A percentile compares a stretch with the other conserved stretches of the same genome.
These are phyloP conservation scores for Gardenia jasminoides DNA, from an alignment of 257 asterid species.

Conservation along the genomic window DNA sequence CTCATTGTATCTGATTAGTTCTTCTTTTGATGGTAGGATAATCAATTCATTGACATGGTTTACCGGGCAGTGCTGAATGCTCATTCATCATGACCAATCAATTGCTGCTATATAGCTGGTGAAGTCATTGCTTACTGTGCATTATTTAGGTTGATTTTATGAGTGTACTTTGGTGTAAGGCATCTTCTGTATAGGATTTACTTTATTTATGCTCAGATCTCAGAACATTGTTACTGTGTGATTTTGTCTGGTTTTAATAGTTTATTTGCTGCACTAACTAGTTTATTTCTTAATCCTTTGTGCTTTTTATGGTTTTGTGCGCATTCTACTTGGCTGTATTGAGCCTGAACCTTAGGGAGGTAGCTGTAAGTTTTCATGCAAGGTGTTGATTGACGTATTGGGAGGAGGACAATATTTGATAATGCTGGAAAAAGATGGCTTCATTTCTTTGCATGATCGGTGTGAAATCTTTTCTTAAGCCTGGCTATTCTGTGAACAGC, in stretches of 20 bases:
- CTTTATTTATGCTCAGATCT: constrained; percentile 10
- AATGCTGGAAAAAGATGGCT: background rate
- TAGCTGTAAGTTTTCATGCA: background rate
- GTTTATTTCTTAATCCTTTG: background rate
- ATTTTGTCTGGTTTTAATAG: background rate
- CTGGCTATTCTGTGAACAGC: background rate
- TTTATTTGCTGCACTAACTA: background rate
- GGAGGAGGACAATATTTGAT: background rate
- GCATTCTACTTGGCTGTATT: background rate
- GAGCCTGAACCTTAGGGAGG: background rate
- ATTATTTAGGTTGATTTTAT: constrained; percentile 16
- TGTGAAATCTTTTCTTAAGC: background rate
- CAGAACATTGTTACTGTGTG: background rate
- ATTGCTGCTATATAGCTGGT: background rate
- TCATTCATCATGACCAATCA: constrained; percentile 48
- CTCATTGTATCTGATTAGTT: background rate
- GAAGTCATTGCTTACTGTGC: constrained; percentile 13
- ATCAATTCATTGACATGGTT: constrained; percentile 83
- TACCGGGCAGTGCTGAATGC: constrained; percentile 71
- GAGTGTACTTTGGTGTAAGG: constrained; percentile 2
- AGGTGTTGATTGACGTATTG: background rate
- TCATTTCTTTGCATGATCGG: background rate
- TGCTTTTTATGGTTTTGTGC: background rate
- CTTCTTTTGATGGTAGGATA: constrained; percentile 45
- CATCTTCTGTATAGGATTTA: constrained; percentile 13